A percentile compares a stretch with the other conserved stretches of the same genome.
phyloP scores from a whole-genome alignment of 345 rosid species.

The Populus pruinosa region DNA sequence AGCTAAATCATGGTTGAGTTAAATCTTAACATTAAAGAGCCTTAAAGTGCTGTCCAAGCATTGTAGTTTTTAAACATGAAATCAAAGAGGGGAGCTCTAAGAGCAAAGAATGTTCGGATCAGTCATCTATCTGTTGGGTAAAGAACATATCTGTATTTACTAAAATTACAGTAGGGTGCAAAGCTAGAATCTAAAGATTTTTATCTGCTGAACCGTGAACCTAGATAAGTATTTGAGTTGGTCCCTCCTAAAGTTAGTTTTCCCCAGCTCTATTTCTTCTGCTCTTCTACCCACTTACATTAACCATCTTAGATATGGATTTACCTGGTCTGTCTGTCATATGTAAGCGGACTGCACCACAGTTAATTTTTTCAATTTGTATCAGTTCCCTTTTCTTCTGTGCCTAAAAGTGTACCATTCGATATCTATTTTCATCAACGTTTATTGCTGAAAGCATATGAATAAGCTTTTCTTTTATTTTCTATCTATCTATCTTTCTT shows the following conservation, averaged over 20 bases:
- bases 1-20: neutral
- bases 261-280: neutral
- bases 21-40: neutral
- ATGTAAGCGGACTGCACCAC: neutral
- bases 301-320: neutral
- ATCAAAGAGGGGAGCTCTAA: neutral
- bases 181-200: neutral
- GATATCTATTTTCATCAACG: neutral
- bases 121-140: neutral
- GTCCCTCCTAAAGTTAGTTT: neutral
- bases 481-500: no score
- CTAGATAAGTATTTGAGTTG: neutral
- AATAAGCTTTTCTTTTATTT: neutral
- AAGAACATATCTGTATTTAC: neutral
- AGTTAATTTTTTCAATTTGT: neutral
- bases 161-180: neutral
- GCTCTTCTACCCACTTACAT: neutral
- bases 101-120: neutral
- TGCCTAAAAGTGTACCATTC: neutral
- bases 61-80: neutral
- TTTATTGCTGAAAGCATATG: neutral
- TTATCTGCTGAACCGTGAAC: neutral
- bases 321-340: neutral
- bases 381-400: neutral
- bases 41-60: neutral